Conservation (phyloP, 148 eudicot species). For the Silene uniflora region DNA sequence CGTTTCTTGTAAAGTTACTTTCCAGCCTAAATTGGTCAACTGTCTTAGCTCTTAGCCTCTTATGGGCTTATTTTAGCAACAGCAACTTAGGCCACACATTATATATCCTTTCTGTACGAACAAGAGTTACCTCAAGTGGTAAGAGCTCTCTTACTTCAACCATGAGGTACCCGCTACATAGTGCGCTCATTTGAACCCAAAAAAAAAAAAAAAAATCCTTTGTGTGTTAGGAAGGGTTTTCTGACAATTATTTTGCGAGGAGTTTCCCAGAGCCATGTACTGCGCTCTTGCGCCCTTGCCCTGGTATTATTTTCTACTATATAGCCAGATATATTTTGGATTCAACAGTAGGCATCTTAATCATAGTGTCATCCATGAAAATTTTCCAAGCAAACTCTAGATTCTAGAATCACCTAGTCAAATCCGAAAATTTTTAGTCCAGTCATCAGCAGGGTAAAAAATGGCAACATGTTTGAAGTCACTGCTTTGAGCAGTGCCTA, state of each 20-base stretch:
- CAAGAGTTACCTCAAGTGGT: no score
- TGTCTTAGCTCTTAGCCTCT: neutral
- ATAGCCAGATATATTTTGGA: neutral
- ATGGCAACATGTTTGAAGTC: no score
- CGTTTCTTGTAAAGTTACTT: no score
- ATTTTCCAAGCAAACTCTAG: neutral
- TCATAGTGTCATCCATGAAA: neutral
- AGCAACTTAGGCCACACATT: neutral
- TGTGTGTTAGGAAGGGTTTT: neutral
- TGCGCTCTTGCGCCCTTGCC: neutral
- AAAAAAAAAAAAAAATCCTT: no score
- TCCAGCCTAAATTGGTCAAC: neutral
- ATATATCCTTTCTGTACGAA: neutral
- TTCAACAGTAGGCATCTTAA: neutral
- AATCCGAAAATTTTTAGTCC: neutral
- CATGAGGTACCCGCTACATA: no score
- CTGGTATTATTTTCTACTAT: neutral
- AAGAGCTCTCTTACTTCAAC: no score
- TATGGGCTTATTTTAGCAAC: neutral
- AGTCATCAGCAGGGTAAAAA: neutral
- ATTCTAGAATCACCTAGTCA: neutral
- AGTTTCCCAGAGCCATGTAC: neutral
- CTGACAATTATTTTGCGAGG: neutral
- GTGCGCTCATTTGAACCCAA: no score
- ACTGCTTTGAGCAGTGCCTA: no score